These are phyloP conservation scores for Sarocladiaceae sp. DNA, from an alignment of 2,329 filamentous ascomycete genomes.

Conservation along the genomic window DNA sequence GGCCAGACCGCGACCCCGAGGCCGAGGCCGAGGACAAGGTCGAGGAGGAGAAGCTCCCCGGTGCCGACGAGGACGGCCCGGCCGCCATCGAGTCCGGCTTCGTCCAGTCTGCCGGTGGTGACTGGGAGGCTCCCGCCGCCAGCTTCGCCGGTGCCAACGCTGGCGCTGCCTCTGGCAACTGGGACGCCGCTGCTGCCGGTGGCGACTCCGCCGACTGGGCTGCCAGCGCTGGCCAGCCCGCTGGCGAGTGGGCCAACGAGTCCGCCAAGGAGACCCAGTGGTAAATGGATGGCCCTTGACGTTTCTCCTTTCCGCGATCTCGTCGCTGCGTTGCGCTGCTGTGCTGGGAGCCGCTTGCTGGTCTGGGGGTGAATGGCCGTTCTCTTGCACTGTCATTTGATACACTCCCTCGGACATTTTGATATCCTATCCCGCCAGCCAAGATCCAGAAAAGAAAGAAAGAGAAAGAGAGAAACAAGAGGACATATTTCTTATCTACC, in stretches of 20 bases:
- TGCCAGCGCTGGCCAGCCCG: slow-evolving; percentile 54
- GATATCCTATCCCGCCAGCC: too few relatives aligned
- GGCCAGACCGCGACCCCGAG: slow-evolving; percentile 87
- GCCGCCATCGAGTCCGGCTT: slow-evolving; percentile 75
- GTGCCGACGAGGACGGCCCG: slow-evolving; percentile 76
- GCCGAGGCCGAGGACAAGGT: slow-evolving; percentile 98
- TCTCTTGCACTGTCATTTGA: too few relatives aligned
- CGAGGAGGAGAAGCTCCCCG: slow-evolving; percentile 85
- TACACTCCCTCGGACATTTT: too few relatives aligned
- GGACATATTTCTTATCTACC: too few relatives aligned
- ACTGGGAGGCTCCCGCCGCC: slow-evolving; percentile 80
- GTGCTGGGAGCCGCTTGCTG: too few relatives aligned
- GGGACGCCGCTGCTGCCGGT: slow-evolving; percentile 45
- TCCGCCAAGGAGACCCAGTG: slow-evolving; percentile 51
- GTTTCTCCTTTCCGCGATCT: slow-evolving; percentile 1
- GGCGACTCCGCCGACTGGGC: slow-evolving; percentile 51
- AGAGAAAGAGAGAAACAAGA: too few relatives aligned
- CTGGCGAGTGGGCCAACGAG: slow-evolving; percentile 63
- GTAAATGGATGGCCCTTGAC: slow-evolving; percentile 26
- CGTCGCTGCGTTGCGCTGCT: slow-evolving; percentile 9
- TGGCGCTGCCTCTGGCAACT: slow-evolving; percentile 43
- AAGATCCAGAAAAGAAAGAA: too few relatives aligned
- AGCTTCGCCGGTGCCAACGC: slow-evolving; percentile 58
- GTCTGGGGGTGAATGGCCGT: too few relatives aligned
- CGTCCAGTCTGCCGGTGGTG: slow-evolving; percentile 51